Evolutionary conservation across 345 rosid species (phyloP).

Genomic region (Laguncularia racemosa): DNA sequence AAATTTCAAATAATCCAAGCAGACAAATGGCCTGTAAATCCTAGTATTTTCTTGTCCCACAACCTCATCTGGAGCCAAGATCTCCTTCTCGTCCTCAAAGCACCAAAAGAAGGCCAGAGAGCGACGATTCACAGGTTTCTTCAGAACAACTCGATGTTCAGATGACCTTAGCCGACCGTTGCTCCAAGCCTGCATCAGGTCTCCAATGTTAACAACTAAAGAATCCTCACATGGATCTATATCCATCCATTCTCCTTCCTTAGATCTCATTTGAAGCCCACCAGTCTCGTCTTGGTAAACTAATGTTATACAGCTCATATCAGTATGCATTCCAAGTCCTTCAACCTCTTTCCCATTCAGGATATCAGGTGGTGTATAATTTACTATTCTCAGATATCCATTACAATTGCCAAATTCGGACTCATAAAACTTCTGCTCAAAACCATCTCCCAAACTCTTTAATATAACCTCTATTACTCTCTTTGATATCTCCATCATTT

Average conservation of each 20-base stretch:
- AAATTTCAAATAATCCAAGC: conserved; percentile 52
- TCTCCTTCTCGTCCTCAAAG: conserved; percentile 58
- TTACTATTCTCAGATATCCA: conserved; percentile 59
- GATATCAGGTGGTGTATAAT: conserved; percentile 43
- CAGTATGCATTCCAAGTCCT: conserved; percentile 77
- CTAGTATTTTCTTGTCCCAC: conserved; percentile 38
- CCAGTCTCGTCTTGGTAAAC: conserved; percentile 64
- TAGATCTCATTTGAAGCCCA: conserved; percentile 74
- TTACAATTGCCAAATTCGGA: conserved; percentile 49
- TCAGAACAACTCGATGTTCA: conserved; percentile 61
- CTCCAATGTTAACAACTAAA: conserved; percentile 69
- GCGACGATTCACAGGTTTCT: conserved; percentile 29
- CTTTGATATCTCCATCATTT: conserved; percentile 47
- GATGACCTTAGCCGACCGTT: conserved; percentile 62
- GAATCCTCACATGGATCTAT: conserved; percentile 37
- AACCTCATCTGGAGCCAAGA: conserved; percentile 50
- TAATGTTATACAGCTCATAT: conserved; percentile 81
- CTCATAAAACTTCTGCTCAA: conserved; percentile 24
- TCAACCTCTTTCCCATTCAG: conserved; percentile 41
- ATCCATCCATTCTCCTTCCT: conserved; percentile 46
- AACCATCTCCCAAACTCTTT: conserved; percentile 35
- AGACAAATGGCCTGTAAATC: conserved; percentile 42
- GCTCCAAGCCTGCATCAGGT: conserved; percentile 83
- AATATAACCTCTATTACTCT: conserved; percentile 39
- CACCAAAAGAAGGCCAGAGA: conserved; percentile 70